Evolutionary conservation across 78 protist genomes (phyloP).

Genomic region (Dictyostelium capitatum): DNA sequence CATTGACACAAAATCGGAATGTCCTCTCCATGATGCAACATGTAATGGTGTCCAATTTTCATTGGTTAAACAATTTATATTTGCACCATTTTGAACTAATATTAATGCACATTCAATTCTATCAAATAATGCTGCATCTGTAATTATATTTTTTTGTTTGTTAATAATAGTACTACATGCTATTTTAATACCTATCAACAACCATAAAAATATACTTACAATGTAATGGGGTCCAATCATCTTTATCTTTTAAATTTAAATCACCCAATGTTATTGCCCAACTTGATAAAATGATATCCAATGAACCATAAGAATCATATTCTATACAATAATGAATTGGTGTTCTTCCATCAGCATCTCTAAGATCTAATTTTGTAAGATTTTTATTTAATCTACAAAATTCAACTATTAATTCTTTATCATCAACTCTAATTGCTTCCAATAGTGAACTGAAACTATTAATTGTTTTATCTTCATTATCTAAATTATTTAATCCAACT

Average conservation of each 20-base stretch:
- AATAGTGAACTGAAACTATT: conserved; percentile 47
- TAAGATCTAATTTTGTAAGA: conserved; percentile 41
- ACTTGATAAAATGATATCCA: conserved; percentile 32
- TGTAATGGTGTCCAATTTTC: conserved; percentile 76
- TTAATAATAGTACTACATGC: too few relatives aligned
- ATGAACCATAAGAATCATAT: conserved; percentile 59
- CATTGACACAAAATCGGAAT: conserved; percentile 61
- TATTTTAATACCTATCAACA: too few relatives aligned
- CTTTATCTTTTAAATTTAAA: conserved; percentile 50
- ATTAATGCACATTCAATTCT: conserved; percentile 70
- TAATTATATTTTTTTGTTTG: not conserved
- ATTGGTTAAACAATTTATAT: conserved; percentile 57
- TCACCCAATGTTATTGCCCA: not conserved
- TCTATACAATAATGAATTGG: conserved; percentile 76
- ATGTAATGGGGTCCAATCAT: conserved; percentile 81
- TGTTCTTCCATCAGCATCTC: conserved; percentile 71
- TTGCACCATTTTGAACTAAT: conserved; percentile 49
- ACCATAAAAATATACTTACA: conserved; percentile 9
- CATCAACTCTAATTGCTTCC: conserved; percentile 67
- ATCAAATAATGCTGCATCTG: conserved; percentile 73
- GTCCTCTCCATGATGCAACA: conserved; percentile 77
- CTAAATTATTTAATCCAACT: not conserved
- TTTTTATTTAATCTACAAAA: conserved; percentile 57
- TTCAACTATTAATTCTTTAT: conserved; percentile 49
- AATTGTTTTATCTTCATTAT: not conserved